phyloP scores from a whole-genome alignment of 768 basidiomycete genomes.

The Suillus brevipes region DNA sequence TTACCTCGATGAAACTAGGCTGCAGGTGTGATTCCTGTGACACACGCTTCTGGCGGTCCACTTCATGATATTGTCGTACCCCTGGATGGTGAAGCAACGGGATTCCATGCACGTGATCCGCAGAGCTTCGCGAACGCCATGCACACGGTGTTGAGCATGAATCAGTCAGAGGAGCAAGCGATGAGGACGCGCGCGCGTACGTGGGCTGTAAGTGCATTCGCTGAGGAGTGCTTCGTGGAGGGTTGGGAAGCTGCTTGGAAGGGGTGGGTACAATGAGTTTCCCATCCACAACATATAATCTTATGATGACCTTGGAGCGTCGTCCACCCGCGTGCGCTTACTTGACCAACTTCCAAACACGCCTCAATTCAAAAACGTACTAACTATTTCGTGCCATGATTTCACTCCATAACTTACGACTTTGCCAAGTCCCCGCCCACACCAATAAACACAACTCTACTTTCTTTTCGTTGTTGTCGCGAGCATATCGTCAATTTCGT shows the following conservation, averaged over 20 bases:
- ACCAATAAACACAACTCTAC: too few species aligned
- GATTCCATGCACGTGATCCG: conserved; percentile 75
- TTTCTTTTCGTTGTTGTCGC: too few species aligned
- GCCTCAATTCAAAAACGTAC: too few species aligned
- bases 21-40: conserved; percentile 88
- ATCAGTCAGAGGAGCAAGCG: conserved; percentile 51
- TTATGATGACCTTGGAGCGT: too few species aligned
- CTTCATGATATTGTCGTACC: conserved; percentile 89
- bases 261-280: conserved; percentile 23
- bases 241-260: conserved; percentile 72
- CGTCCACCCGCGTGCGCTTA: too few species aligned
- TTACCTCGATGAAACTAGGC: conserved; percentile 52
- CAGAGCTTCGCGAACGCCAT: conserved; percentile 68
- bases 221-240: conserved; percentile 72
- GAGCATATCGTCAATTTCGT: too few species aligned
- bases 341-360: too few species aligned
- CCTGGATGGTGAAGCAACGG: conserved; percentile 68
- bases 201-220: conserved; percentile 75
- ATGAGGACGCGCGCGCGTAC: conserved; percentile 68
- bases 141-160: conserved; percentile 60
- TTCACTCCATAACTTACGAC: too few species aligned
- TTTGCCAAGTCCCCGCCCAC: too few species aligned
- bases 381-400: too few species aligned
- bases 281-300: too few species aligned
- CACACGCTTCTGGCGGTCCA: conserved; percentile 92